phyloP scores from a whole-genome alignment of 2,329 filamentous ascomycete species.

The Arthrobotrys sinensis region DNA sequence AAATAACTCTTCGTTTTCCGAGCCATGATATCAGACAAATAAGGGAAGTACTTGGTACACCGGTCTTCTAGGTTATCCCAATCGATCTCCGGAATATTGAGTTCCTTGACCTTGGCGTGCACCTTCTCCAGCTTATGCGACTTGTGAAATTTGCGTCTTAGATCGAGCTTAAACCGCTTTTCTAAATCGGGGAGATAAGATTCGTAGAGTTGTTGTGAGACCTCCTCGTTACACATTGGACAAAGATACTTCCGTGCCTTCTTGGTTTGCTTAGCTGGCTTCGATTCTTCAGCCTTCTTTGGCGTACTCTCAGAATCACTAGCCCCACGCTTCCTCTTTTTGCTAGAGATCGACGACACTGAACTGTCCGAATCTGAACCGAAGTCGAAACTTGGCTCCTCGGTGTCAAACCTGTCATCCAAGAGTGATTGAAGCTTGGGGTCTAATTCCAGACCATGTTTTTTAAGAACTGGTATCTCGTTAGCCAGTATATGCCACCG shows the following conservation, averaged over 20 bases:
- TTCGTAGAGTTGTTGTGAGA: constrained; percentile 51
- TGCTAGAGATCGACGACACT: constrained; percentile 30
- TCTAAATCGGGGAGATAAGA: constrained; percentile 55
- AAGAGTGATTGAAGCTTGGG: constrained; percentile 38
- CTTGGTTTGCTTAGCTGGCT: constrained; percentile 18
- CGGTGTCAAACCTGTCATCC: constrained; percentile 18
- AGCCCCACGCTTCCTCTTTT: constrained; percentile 41
- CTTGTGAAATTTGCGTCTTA: constrained; percentile 54
- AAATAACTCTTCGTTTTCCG: constrained; percentile 47
- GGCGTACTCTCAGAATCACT: constrained; percentile 33
- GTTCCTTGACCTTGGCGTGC: constrained; percentile 37
- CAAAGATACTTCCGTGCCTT: constrained; percentile 37
- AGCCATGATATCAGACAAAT: constrained; percentile 48
- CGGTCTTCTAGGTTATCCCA: constrained; percentile 46
- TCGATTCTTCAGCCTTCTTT: background rate
- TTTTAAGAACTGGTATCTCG: constrained; percentile 36
- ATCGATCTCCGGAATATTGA: constrained; percentile 56
- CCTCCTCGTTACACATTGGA: constrained; percentile 51
- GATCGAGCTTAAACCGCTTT: constrained; percentile 27
- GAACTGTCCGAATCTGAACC: constrained; percentile 48
- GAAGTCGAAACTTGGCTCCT: background rate
- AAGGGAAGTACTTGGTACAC: constrained; percentile 39
- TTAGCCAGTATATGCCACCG: background rate
- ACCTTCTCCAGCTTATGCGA: constrained; percentile 52
- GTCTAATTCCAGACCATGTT: constrained; percentile 30